A percentile compares a stretch with the other conserved stretches of the same genome.
phyloP scores from a whole-genome alignment of 2,329 filamentous ascomycete species.

The Pseudopithomyces maydicus region DNA sequence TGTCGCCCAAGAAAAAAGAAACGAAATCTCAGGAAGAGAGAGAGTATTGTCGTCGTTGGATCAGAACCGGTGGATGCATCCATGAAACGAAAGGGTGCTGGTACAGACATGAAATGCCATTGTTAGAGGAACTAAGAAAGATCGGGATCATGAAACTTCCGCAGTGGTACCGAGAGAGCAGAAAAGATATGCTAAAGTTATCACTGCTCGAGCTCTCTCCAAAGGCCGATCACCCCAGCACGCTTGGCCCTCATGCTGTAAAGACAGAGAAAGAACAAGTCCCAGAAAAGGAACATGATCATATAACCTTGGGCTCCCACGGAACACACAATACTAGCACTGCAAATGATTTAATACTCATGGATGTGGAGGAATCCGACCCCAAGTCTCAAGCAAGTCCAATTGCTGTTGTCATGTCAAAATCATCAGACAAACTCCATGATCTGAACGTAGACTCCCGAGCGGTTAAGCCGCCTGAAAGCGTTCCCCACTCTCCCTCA shows the following conservation, averaged over 20 bases:
- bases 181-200: background rate
- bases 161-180: background rate
- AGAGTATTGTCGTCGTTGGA: background rate
- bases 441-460: background rate
- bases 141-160: background rate
- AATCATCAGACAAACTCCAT: background rate
- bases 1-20: background rate
- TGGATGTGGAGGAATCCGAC: background rate
- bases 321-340: background rate
- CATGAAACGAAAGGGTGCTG: background rate
- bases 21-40: background rate
- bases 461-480: background rate
- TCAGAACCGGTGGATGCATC: background rate
- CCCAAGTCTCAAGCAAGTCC: background rate
- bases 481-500: background rate
- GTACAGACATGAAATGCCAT: background rate
- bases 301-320: background rate
- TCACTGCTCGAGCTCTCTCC: background rate
- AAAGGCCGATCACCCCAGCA: background rate
- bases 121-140: background rate
- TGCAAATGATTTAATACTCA: background rate
- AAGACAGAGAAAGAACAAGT: background rate
- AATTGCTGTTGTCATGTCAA: background rate
- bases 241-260: background rate
- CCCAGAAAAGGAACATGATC: background rate